phyloP scores from a whole-genome alignment of 306 rosid species.

The Astragalus glycyphyllos region DNA sequence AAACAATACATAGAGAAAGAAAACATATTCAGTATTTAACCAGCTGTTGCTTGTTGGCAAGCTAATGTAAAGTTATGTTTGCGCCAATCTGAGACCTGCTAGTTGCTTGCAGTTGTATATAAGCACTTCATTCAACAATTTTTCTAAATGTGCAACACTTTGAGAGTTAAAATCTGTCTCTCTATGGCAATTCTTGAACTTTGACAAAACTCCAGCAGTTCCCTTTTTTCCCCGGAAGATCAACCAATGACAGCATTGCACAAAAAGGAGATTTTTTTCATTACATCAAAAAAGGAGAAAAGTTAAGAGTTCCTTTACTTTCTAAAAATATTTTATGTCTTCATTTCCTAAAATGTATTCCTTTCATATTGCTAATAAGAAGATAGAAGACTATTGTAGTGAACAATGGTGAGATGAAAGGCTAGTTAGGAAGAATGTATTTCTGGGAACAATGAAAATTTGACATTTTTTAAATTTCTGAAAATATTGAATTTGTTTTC shows the following conservation, averaged over 20 bases:
- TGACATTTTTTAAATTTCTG: too few relatives aligned
- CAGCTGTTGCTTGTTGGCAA: not conserved
- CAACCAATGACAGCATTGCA: not conserved
- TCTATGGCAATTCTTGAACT: not conserved
- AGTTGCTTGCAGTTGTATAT: too few relatives aligned
- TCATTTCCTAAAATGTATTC: too few relatives aligned
- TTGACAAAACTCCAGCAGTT: not conserved
- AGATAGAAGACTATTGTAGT: too few relatives aligned
- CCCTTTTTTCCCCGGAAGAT: not conserved
- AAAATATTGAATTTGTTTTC: too few relatives aligned
- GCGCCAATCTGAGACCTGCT: slow-evolving; percentile 1
- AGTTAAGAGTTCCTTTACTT: too few relatives aligned
- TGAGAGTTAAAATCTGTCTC: not conserved
- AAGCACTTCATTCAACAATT: not conserved
- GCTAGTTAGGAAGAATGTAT: too few relatives aligned
- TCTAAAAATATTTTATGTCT: too few relatives aligned
- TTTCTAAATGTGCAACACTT: not conserved
- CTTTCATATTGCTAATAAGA: too few relatives aligned
- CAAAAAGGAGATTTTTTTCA: not conserved
- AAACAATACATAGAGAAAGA: slow-evolving; percentile 7
- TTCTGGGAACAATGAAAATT: too few relatives aligned
- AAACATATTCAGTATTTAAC: slow-evolving; percentile 12
- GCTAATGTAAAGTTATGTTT: not conserved
- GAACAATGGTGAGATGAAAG: too few relatives aligned
- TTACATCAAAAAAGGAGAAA: not conserved